phyloP scores from a whole-genome alignment of 1,284 basidiomycete species.

The Pseudozyma thailandica region DNA sequence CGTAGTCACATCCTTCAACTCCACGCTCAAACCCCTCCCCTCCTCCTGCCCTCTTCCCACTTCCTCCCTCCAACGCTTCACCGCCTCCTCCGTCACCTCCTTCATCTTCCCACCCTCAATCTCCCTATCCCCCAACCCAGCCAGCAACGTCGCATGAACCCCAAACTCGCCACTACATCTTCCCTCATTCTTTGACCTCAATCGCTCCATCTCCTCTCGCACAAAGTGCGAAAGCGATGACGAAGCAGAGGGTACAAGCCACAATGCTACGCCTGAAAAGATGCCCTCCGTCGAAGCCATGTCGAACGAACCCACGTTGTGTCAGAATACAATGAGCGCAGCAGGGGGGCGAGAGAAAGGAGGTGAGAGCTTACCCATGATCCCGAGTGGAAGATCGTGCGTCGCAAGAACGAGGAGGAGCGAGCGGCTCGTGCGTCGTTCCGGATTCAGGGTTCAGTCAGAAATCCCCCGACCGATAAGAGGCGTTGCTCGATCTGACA shows the following conservation, averaged over 20 bases:
- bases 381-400: no score
- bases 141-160: conserved; percentile 32
- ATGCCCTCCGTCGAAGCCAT: conserved; percentile 1
- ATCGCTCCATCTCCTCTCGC: background rate
- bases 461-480: no score
- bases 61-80: conserved; percentile 2
- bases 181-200: background rate
- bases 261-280: conserved; percentile 36
- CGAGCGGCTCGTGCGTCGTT: no score
- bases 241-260: conserved; percentile 15
- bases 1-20: conserved; percentile 18
- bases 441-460: no score
- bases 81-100: background rate
- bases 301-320: no score
- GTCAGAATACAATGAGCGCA: no score
- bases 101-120: conserved; percentile 1
- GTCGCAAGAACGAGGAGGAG: no score
- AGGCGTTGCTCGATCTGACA: no score
- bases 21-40: background rate
- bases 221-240: background rate
- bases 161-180: conserved; percentile 14
- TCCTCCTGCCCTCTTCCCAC: background rate
- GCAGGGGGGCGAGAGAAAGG: no score
- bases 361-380: no score
- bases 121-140: conserved; percentile 20